A percentile compares a stretch with the other conserved stretches of the same genome.
These are phyloP conservation scores for Phytophthora pinifolia DNA, from an alignment of 352 stramenopile species.

Conservation along the genomic window DNA sequence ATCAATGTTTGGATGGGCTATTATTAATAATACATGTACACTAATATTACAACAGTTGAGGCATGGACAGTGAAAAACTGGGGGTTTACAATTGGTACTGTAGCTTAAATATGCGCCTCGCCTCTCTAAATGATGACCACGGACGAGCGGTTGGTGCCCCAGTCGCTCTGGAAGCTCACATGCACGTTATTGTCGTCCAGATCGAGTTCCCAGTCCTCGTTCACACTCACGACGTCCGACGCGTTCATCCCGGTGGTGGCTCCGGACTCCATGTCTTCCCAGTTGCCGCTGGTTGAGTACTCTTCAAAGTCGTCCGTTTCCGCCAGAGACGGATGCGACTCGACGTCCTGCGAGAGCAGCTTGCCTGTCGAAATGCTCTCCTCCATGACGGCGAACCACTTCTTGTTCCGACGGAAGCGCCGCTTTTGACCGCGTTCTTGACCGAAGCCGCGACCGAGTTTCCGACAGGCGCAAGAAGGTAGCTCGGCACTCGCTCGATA, in stretches of 20 bases:
- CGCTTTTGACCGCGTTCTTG: constrained; percentile 30
- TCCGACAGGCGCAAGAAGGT: constrained; percentile 44
- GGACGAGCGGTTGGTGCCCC: constrained; percentile 15
- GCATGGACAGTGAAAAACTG: too few relatives aligned
- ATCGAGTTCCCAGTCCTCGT: constrained; percentile 28
- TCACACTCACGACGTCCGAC: constrained; percentile 20
- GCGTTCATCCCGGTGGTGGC: constrained; percentile 8
- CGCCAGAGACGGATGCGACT: constrained; percentile 25
- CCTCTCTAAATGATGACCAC: constrained; percentile 32
- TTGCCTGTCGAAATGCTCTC: constrained; percentile 41
- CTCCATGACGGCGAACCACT: constrained; percentile 47
- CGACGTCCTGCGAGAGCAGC: constrained; percentile 27
- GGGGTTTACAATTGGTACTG: too few relatives aligned
- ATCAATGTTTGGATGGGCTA: too few relatives aligned
- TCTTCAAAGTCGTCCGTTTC: constrained; percentile 38
- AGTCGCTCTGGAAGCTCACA: constrained; percentile 24
- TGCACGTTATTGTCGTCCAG: constrained; percentile 10
- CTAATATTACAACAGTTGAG: too few relatives aligned
- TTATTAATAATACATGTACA: too few relatives aligned
- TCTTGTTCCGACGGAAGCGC: constrained; percentile 53
- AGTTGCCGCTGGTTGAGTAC: constrained; percentile 27
- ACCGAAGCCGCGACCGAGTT: constrained; percentile 42
- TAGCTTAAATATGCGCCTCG: too few relatives aligned
- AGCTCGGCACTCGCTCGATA: constrained; percentile 17
- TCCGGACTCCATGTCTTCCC: constrained; percentile 28